phyloP scores from a whole-genome alignment of 805 yeast species.

The Kodamaea fukazawae region DNA sequence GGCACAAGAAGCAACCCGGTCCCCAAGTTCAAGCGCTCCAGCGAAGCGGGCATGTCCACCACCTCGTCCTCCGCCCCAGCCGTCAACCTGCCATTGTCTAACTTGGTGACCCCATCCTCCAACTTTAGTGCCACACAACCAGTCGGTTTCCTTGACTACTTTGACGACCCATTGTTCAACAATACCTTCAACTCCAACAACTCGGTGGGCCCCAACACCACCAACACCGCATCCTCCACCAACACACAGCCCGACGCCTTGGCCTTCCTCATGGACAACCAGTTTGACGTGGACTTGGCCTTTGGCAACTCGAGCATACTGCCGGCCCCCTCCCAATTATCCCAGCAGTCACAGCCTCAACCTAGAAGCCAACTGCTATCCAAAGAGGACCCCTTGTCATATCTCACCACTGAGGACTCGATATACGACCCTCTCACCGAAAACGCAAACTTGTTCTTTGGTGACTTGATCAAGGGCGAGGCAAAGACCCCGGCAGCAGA shows the following conservation, averaged over 20 bases:
- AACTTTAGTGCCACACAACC: constrained; percentile 19
- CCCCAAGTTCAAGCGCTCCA: constrained; percentile 43
- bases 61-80: constrained; percentile 4
- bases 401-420: constrained; percentile 55
- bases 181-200: constrained; percentile 2
- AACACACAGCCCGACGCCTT: constrained; percentile 29
- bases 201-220: constrained; percentile 5
- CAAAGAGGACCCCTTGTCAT: constrained; percentile 36
- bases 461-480: constrained; percentile 33
- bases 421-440: constrained; percentile 52
- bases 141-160: constrained; percentile 10
- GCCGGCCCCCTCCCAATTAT: constrained; percentile 4
- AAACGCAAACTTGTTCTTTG: constrained; percentile 34
- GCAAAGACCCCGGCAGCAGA: background rate
- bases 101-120: constrained; percentile 18
- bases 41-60: constrained; percentile 7
- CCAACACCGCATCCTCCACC: constrained; percentile 6
- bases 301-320: constrained; percentile 26
- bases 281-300: constrained; percentile 55
- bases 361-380: constrained; percentile 4
- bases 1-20: constrained; percentile 70
- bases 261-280: constrained; percentile 46
- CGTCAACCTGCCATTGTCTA: constrained; percentile 19
- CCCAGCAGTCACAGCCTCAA: constrained; percentile 2
- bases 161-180: constrained; percentile 18